A percentile compares a stretch with the other conserved stretches of the same genome.
Evolutionary conservation across 2,329 filamentous ascomycete species (phyloP).

Genomic region (Dothiorella sarmentorum): DNA sequence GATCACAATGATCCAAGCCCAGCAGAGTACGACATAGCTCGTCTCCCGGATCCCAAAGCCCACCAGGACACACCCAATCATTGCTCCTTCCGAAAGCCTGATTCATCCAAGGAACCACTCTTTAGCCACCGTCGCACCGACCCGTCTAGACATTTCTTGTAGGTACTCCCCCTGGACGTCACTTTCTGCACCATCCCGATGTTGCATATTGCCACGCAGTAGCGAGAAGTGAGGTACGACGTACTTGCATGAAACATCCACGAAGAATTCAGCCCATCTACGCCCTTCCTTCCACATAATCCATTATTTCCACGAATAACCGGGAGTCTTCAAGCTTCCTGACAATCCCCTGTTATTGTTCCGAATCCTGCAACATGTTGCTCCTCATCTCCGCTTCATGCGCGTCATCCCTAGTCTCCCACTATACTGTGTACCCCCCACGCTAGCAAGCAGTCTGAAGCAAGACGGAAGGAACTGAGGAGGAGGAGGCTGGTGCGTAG

Average conservation of each 20-base stretch:
- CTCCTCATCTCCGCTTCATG: background rate
- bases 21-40: background rate
- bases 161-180: background rate
- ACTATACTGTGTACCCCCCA: background rate
- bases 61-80: background rate
- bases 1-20: background rate
- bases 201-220: slow-evolving; percentile 8
- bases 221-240: background rate
- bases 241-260: background rate
- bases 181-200: slow-evolving; percentile 9
- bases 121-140: slow-evolving; percentile 5
- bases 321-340: background rate
- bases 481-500: no score
- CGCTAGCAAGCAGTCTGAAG: background rate
- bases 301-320: background rate
- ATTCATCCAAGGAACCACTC: background rate
- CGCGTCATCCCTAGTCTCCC: background rate
- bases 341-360: background rate
- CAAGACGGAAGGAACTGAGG: background rate
- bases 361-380: background rate
- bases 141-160: background rate
- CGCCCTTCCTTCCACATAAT: background rate
- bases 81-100: background rate
- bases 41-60: no score
- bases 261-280: background rate